These are phyloP conservation scores for Schizosaccharomyces pombe DNA, from an alignment of 805 yeast genomes.

Conservation along the genomic window ASM294v3 CU329670.1:2185001-2185500, in stretches of 20 bases:
- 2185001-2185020: background rate
- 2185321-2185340: no score
- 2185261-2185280: background rate
- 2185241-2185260: conserved; percentile 2
- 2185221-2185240: background rate
- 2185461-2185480: background rate
- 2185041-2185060: background rate
- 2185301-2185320: background rate
- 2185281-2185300: background rate
- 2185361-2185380: no score
- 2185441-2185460: background rate
- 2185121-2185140: background rate
- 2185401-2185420: no score
- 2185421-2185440: background rate
- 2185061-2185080: background rate
- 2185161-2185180: background rate
- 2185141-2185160: background rate
- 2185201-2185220: conserved; percentile 1
- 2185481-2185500: background rate
- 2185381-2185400: no score
- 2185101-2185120: background rate
- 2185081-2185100: background rate
- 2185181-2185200: background rate
- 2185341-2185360: no score
- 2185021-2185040: background rate